Base-by-base conservation (phyloP, 495 filamentous ascomycete genomes). In the Lasiosphaeria ovina region DNA sequence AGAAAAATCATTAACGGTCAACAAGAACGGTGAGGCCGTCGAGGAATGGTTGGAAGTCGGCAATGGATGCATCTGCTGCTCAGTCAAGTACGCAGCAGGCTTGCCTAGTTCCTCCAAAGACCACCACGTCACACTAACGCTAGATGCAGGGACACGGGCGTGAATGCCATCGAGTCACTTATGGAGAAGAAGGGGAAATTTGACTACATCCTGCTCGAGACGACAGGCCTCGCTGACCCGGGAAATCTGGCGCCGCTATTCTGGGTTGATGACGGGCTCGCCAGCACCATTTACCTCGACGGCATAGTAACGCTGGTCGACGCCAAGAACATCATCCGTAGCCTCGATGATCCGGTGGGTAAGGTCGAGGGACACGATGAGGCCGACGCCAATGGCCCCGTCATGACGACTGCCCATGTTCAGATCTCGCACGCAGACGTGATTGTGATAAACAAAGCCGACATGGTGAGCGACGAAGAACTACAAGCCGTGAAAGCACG, bases 381-480 rank as follows among this genome's bases (percentile, higher is more conserved):
- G 49, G 74, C 73, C 48, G 75, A 79, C 31, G 73, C 54, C 47
- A 36, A 58, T 14, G 88, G 88, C 0, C 85, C 88, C 10, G 75
- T 88, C 34, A 76, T 95, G 66, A 95, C 93, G 0, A 96, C 90
- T 48, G 95, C 95, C 31, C 93, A 98, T 73, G 82, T 97, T 61
- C 94, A 98, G 66, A 96, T 98, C 45, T 95, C 91, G 3, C 93
- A 97, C 69, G 95, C 94, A n/a, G 94, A 98, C 75, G 90, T 97
- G 14, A 83, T 98, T 17, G 83, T 98, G 45, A 82, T 98, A 49
- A 98, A 98, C 74, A 98, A 98, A 72, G 79, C 84, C n/a, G 94
- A 98, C 69, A 76, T 96, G 0, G 91, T 98, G n/a, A 83, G 82
- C 12, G 66, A 77, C 0, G 73, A 83, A 10, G 86, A 96, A 62